Conservation (phyloP, 768 basidiomycete genomes). For the Tylopilus felleus region DNA sequence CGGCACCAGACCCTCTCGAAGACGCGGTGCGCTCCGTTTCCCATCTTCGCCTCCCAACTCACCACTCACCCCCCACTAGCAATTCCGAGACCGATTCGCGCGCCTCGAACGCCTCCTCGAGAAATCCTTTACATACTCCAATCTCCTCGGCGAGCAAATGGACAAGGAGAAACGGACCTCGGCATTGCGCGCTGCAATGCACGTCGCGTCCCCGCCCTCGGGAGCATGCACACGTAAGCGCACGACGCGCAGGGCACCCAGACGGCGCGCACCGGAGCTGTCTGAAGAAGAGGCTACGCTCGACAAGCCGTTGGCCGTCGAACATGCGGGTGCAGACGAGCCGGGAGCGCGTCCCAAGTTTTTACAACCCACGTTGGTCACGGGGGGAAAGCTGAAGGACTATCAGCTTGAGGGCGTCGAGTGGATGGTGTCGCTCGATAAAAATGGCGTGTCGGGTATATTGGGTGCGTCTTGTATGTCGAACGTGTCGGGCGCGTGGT, state of each 20-base stretch:
- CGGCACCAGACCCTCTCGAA: conserved; percentile 7
- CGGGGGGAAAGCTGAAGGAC: conserved; percentile 80
- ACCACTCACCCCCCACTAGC: conserved; percentile 31
- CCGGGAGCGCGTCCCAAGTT: conserved; percentile 38
- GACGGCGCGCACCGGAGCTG: conserved; percentile 8
- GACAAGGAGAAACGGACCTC: conserved; percentile 47
- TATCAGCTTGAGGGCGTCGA: conserved; percentile 94
- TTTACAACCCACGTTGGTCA: conserved; percentile 74
- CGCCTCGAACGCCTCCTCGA: conserved; percentile 67
- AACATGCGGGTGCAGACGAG: background rate
- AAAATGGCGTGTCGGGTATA: conserved; percentile 82
- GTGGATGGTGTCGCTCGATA: conserved; percentile 89
- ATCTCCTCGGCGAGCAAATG: conserved; percentile 70
- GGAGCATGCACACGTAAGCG: conserved; percentile 10
- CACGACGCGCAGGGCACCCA: conserved; percentile 3
- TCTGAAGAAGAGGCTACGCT: background rate
- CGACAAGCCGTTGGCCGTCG: conserved; percentile 13
- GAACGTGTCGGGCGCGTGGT: conserved; percentile 10
- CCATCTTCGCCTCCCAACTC: background rate
- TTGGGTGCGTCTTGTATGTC: conserved; percentile 46
- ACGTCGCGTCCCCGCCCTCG: conserved; percentile 10
- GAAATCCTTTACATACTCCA: conserved; percentile 73
- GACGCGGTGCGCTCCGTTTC: conserved; percentile 16
- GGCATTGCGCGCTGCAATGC: conserved; percentile 29
- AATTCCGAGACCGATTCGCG: conserved; percentile 45